Conservation (phyloP, 2,329 filamentous ascomycete genomes). For the Sporothrix inflata region DNA sequence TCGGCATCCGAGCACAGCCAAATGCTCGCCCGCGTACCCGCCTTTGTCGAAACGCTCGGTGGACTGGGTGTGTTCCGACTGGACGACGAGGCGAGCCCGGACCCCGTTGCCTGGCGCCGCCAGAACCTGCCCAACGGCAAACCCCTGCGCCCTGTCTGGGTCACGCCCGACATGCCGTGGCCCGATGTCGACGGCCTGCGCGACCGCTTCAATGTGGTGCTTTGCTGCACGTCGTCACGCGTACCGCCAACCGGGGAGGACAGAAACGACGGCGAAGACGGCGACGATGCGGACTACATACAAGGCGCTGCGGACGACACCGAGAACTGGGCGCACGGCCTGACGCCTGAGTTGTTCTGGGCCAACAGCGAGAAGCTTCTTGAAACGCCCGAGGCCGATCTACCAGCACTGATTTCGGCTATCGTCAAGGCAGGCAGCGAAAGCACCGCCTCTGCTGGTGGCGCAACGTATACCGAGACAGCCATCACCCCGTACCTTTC, state of each 20-base stretch:
- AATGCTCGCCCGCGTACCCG: conserved; percentile 65
- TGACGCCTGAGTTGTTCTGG: conserved; percentile 85
- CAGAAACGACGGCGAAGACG: conserved; percentile 65
- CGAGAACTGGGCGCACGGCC: conserved; percentile 85
- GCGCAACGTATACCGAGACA: background rate
- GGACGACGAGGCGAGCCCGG: conserved; percentile 48
- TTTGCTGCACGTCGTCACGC: conserved; percentile 85
- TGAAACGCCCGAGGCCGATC: conserved; percentile 65
- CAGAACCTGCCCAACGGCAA: conserved; percentile 60
- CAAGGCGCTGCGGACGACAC: conserved; percentile 95
- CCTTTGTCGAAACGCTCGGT: conserved; percentile 55
- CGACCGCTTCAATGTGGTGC: conserved; percentile 67
- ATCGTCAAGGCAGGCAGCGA: conserved; percentile 45
- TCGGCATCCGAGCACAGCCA: conserved; percentile 77
- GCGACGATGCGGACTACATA: conserved; percentile 93
- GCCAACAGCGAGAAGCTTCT: conserved; percentile 64
- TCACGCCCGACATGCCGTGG: conserved; percentile 52
- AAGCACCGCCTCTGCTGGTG: conserved; percentile 38
- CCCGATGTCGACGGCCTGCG: conserved; percentile 39
- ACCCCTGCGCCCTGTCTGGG: conserved; percentile 78
- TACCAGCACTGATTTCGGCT: conserved; percentile 53
- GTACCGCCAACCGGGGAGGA: conserved; percentile 64
- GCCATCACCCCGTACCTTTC: conserved; percentile 35
- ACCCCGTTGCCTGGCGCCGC: conserved; percentile 42
- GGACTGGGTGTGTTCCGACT: conserved; percentile 57